Evolutionary conservation across 257 asterid species (phyloP).

Genomic region (Salvia splendens): DNA sequence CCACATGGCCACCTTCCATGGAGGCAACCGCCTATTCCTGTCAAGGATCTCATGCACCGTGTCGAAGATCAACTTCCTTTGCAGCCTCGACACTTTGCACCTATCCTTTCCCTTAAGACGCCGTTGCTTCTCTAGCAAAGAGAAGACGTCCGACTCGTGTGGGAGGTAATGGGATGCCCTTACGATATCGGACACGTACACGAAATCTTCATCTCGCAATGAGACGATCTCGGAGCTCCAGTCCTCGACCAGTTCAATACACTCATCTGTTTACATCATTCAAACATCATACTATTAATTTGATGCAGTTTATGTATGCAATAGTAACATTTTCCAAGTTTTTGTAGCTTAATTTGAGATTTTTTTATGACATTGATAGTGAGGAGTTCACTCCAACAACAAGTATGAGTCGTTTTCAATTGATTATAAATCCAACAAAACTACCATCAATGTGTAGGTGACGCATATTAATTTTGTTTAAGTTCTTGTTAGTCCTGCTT

Average conservation of each 20-base stretch:
- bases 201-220: constrained; percentile 52
- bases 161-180: constrained; percentile 60
- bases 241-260: constrained; percentile 64
- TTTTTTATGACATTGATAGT: not conserved
- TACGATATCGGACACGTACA: constrained; percentile 65
- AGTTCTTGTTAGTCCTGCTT: no score
- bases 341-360: not conserved
- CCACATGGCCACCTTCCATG: constrained; percentile 62
- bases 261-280: constrained; percentile 42
- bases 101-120: constrained; percentile 63
- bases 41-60: constrained; percentile 66
- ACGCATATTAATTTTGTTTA: not conserved
- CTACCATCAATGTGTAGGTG: constrained; percentile 33
- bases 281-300: not conserved
- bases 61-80: constrained; percentile 69
- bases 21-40: constrained; percentile 63
- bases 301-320: constrained; percentile 17
- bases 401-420: constrained; percentile 15
- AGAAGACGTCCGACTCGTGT: constrained; percentile 59
- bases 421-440: constrained; percentile 24
- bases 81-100: constrained; percentile 54
- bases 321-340: constrained; percentile 34
- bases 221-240: constrained; percentile 47
- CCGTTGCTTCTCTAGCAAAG: constrained; percentile 73
- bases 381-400: constrained; percentile 6